These are phyloP conservation scores for Penicillium griseofulvum DNA, from an alignment of 2,329 filamentous ascomycete genomes.

Conservation along the genomic window DNA sequence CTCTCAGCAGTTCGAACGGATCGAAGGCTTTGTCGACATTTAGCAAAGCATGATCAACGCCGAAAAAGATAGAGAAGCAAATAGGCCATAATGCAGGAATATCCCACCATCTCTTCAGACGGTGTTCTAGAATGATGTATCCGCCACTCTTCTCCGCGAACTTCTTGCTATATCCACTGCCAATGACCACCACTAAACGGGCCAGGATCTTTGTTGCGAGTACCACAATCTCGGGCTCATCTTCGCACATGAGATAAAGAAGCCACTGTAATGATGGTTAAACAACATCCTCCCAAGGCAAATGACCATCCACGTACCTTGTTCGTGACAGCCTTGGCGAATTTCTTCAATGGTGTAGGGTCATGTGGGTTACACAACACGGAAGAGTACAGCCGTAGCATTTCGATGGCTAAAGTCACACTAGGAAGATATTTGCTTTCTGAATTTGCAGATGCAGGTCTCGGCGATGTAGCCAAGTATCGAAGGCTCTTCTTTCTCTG, in stretches of 20 bases:
- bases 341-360: constrained; percentile 71
- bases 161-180: constrained; percentile 75
- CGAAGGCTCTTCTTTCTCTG: constrained; percentile 48
- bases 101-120: constrained; percentile 85
- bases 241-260: constrained; percentile 83
- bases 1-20: constrained; percentile 68
- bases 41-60: constrained; percentile 71
- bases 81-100: constrained; percentile 80
- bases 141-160: constrained; percentile 85
- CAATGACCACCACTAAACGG: constrained; percentile 78
- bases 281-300: neutral
- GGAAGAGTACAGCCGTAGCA: constrained; percentile 74
- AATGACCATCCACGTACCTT: constrained; percentile 59
- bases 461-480: constrained; percentile 31
- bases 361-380: constrained; percentile 74
- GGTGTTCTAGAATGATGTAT: constrained; percentile 78
- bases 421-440: constrained; percentile 49
- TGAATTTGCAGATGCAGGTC: constrained; percentile 36
- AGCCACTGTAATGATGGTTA: constrained; percentile 64
- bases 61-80: constrained; percentile 85
- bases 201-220: constrained; percentile 80
- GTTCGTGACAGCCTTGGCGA: constrained; percentile 91
- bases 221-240: constrained; percentile 77
- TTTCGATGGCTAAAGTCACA: constrained; percentile 68
- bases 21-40: constrained; percentile 73